Evolutionary conservation across 371 early-diverging fungal species (phyloP).

Genomic region (Polyrhizophydium stewartii): DNA sequence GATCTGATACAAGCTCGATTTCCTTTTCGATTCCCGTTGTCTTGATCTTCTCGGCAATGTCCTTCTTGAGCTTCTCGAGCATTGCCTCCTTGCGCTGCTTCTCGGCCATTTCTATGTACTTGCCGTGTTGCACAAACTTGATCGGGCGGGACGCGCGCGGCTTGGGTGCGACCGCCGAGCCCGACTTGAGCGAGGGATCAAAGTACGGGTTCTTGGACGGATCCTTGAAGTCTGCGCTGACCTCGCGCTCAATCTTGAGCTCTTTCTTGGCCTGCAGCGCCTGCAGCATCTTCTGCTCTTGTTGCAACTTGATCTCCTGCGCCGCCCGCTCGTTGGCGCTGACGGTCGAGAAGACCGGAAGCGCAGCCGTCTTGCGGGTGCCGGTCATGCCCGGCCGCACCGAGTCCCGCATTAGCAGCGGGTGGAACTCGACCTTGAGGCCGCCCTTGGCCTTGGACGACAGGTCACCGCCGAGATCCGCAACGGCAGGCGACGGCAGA

Average conservation of each 20-base stretch:
- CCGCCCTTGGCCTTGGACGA: constrained; percentile 20
- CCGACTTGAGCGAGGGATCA: constrained; percentile 61
- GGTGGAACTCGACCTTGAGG: constrained; percentile 24
- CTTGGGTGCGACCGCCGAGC: constrained; percentile 50
- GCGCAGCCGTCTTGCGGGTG: constrained; percentile 8
- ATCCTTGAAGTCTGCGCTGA: constrained; percentile 44
- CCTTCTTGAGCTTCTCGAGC: constrained; percentile 76
- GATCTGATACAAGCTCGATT: constrained; percentile 67
- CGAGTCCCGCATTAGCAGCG: constrained; percentile 10
- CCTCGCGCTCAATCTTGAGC: constrained; percentile 33
- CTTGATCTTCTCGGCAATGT: constrained; percentile 77
- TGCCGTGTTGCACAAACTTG: constrained; percentile 78
- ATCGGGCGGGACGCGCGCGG: constrained; percentile 41
- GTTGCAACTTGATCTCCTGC: neutral
- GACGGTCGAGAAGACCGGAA: constrained; percentile 39
- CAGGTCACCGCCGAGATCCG: too few species aligned
- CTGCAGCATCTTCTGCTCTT: neutral
- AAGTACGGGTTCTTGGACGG: constrained; percentile 81
- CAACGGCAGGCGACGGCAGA: neutral
- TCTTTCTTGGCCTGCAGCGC: constrained; percentile 18
- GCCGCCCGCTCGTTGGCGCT: constrained; percentile 49
- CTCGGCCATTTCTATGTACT: constrained; percentile 75
- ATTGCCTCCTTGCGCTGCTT: constrained; percentile 64
- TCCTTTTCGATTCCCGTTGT: constrained; percentile 83
- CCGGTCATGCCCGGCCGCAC: neutral